Evolutionary conservation across 2,329 filamentous ascomycete species (phyloP).

Genomic region (Xylariaceae sp.): DNA sequence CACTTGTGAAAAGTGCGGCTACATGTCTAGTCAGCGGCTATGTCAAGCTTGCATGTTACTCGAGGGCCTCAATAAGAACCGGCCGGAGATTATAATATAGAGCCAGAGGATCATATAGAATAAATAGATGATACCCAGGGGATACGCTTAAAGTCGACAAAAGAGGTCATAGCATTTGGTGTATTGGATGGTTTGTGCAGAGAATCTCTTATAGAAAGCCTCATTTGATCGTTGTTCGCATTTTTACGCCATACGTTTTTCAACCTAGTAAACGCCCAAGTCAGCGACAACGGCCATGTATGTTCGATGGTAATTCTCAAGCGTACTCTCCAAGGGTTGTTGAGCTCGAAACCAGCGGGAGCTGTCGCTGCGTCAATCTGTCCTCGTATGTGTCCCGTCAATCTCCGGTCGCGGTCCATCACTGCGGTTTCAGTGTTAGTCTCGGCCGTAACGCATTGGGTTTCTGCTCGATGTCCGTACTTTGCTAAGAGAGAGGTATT

Average conservation of each 20-base stretch:
- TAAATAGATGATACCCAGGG: constrained; percentile 26
- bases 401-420: constrained; percentile 60
- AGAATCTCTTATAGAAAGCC: constrained; percentile 11
- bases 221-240: constrained; percentile 8
- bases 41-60: constrained; percentile 92
- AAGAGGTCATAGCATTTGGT: constrained; percentile 18
- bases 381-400: constrained; percentile 55
- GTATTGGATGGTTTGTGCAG: constrained; percentile 24
- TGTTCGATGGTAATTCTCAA: constrained; percentile 6
- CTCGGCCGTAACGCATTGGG: background rate
- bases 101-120: constrained; percentile 15
- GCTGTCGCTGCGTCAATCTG: constrained; percentile 52
- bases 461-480: constrained; percentile 34
- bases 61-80: constrained; percentile 82
- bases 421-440: constrained; percentile 38
- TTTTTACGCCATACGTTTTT: constrained; percentile 46
- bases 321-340: constrained; percentile 59
- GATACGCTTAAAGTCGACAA: constrained; percentile 12
- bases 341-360: constrained; percentile 56
- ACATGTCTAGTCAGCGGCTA: constrained; percentile 87
- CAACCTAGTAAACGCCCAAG: constrained; percentile 38
- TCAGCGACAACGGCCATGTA: constrained; percentile 6
- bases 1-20: constrained; percentile 81
- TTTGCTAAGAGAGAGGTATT: constrained; percentile 45
- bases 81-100: constrained; percentile 53